Conservation (phyloP, 2,329 filamentous ascomycete genomes). For the Colletotrichum liaoningense region DNA sequence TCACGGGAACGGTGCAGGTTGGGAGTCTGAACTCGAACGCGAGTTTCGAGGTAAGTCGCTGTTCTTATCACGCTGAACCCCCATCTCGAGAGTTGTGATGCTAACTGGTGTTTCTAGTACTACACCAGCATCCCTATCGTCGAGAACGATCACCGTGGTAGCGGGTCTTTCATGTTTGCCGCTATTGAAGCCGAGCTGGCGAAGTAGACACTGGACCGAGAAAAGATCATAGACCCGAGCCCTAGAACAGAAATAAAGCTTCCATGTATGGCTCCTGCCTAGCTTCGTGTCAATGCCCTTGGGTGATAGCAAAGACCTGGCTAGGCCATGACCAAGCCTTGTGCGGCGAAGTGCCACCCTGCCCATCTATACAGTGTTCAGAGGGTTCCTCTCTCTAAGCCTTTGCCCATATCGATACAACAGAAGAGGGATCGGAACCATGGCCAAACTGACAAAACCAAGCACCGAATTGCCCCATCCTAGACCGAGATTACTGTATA, state of each 20-base stretch:
- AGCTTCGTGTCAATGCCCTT: no score
- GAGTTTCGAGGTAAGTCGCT: constrained; percentile 56
- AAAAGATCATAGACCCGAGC: no score
- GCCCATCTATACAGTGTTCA: background rate
- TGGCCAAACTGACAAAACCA: background rate
- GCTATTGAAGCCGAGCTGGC: constrained; percentile 18
- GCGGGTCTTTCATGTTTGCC: constrained; percentile 22
- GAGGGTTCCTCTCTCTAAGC: background rate
- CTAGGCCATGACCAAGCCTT: no score
- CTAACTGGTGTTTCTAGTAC: background rate
- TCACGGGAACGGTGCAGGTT: constrained; percentile 63
- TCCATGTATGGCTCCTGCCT: no score
- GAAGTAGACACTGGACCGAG: background rate
- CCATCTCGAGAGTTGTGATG: no score
- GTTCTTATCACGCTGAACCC: no score
- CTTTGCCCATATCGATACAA: background rate
- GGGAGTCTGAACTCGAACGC: constrained; percentile 62
- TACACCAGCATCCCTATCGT: constrained; percentile 24
- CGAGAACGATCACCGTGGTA: constrained; percentile 18
- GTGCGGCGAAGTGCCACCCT: background rate
- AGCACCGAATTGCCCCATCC: background rate
- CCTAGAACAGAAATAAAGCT: no score
- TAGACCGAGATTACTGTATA: background rate
- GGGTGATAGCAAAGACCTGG: no score
- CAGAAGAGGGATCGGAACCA: background rate